phyloP scores from a whole-genome alignment of 2,329 filamentous ascomycete genomes.

The Colletotrichum orbiculare region DNA sequence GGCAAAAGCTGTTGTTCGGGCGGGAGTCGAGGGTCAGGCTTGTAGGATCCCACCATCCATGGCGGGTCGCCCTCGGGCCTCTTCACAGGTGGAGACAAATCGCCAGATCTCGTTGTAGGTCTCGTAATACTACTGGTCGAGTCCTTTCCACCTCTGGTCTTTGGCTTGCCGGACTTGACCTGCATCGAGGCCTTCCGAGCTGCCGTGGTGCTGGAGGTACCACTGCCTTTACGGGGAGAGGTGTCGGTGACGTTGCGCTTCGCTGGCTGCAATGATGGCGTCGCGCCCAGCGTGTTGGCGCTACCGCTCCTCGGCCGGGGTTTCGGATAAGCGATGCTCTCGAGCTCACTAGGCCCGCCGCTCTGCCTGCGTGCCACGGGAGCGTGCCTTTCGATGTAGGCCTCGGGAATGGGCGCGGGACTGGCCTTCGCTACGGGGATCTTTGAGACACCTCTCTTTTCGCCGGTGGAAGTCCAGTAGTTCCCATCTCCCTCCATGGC shows the following conservation, averaged over 20 bases:
- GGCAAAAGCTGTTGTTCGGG: slow-evolving; percentile 96
- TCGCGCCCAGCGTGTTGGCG: slow-evolving; percentile 61
- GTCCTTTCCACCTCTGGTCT: slow-evolving; percentile 69
- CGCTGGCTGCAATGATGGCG: slow-evolving; percentile 41
- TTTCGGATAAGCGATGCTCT: slow-evolving; percentile 69
- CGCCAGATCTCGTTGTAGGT: slow-evolving; percentile 72
- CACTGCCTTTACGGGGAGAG: slow-evolving; percentile 63
- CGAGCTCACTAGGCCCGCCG: slow-evolving; percentile 62
- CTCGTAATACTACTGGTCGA: slow-evolving; percentile 62
- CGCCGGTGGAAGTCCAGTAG: slow-evolving; percentile 63
- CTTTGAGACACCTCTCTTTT: slow-evolving; percentile 68
- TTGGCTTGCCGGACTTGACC: slow-evolving; percentile 64
- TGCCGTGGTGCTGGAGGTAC: slow-evolving; percentile 43
- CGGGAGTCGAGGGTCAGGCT: slow-evolving; percentile 91
- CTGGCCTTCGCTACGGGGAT: slow-evolving; percentile 89
- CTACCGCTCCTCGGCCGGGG: slow-evolving; percentile 78
- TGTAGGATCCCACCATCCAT: slow-evolving; percentile 95
- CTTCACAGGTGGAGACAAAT: slow-evolving; percentile 61
- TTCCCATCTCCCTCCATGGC: slow-evolving; percentile 66
- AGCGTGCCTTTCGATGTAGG: slow-evolving; percentile 79
- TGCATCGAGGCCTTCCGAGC: slow-evolving; percentile 58
- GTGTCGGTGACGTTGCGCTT: slow-evolving; percentile 60
- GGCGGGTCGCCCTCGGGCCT: slow-evolving; percentile 93
- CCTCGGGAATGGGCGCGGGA: slow-evolving; percentile 77
- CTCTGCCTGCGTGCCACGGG: slow-evolving; percentile 72